Conservation (phyloP, 257 asterid genomes). For the Forsythia viridissima region DNA sequence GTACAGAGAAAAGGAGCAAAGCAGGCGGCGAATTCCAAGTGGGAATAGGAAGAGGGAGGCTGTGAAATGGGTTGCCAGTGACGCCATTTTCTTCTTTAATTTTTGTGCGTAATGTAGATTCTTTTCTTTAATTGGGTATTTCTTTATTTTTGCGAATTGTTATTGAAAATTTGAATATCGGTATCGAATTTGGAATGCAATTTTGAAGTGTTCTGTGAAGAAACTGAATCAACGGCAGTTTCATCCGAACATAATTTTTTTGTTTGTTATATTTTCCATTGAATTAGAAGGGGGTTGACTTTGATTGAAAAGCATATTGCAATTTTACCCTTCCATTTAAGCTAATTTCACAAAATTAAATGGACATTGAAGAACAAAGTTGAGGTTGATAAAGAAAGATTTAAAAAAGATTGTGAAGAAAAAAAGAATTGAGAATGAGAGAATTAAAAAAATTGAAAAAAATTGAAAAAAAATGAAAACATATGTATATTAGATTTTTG, state of each 20-base stretch:
- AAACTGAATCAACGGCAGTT: not conserved
- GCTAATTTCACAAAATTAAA: too few relatives aligned
- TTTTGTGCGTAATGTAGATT: not conserved
- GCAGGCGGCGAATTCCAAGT: conserved; percentile 65
- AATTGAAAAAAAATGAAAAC: too few relatives aligned
- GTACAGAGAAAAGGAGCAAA: conserved; percentile 40
- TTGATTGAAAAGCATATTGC: not conserved
- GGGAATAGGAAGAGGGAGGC: conserved; percentile 71
- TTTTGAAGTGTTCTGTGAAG: not conserved
- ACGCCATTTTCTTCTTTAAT: conserved; percentile 41
- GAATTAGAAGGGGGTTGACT: too few relatives aligned
- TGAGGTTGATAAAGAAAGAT: too few relatives aligned
- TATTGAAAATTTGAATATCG: not conserved
- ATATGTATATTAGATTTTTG: too few relatives aligned
- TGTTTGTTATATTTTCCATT: too few relatives aligned
- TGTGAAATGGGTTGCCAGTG: conserved; percentile 72
- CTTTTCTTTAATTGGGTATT: not conserved
- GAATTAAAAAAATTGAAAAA: too few relatives aligned
- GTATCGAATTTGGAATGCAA: not conserved
- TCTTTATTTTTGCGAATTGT: not conserved
- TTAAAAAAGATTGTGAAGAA: too few relatives aligned
- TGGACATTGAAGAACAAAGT: too few relatives aligned
- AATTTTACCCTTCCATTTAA: not conserved
- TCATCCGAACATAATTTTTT: not conserved
- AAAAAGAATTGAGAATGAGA: too few relatives aligned